Percentiles rank a stretch among this genome's conserved stretches.
These are phyloP conservation scores for Clonostachys rhizophaga DNA, from an alignment of 2,329 filamentous ascomycete genomes.

Conservation along the genomic window DNA sequence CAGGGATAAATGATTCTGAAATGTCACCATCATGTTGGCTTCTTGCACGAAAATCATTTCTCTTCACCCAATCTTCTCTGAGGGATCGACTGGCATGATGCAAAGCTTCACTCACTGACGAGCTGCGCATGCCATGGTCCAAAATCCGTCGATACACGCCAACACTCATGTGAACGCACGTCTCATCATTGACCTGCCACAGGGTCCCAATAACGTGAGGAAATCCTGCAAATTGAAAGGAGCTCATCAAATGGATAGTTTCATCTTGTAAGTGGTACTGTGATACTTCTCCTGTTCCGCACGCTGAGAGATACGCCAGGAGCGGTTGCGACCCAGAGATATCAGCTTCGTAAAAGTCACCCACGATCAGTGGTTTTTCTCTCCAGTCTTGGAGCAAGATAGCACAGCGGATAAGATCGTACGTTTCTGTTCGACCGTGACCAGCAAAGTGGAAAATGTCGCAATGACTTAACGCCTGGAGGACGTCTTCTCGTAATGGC, in stretches of 20 bases:
- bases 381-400: background rate
- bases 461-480: background rate
- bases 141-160: background rate
- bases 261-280: background rate
- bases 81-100: background rate
- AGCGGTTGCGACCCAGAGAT: background rate
- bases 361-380: background rate
- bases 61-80: background rate
- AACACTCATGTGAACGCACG: background rate
- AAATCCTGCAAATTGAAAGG: background rate
- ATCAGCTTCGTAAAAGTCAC: background rate
- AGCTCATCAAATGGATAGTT: background rate
- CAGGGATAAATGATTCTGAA: too few species aligned
- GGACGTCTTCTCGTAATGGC: background rate
- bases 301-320: background rate
- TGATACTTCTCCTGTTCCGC: background rate
- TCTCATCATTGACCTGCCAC: background rate
- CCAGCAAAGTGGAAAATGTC: background rate
- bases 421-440: background rate
- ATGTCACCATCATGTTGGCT: too few species aligned
- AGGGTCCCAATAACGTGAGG: background rate
- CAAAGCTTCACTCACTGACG: background rate
- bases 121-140: background rate
- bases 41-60: too few species aligned
- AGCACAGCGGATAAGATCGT: background rate